These are phyloP conservation scores for Sarocladium kiliense DNA, from an alignment of 2,329 filamentous ascomycete species.

Conservation along the genomic window DNA sequence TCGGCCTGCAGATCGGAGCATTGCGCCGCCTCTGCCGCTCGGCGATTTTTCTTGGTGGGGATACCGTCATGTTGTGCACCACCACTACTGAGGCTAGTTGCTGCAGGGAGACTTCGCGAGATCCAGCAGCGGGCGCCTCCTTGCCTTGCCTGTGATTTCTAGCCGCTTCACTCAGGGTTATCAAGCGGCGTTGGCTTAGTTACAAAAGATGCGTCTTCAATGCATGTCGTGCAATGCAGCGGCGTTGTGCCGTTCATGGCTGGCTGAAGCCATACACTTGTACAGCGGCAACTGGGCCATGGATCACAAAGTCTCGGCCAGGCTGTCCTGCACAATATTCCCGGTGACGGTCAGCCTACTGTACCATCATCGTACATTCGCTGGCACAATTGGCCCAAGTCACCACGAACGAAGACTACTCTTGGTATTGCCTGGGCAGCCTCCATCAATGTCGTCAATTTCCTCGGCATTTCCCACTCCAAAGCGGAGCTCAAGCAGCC, in stretches of 20 bases:
- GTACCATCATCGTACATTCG: too few relatives aligned
- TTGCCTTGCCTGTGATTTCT: neutral
- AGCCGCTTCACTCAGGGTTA: too few relatives aligned
- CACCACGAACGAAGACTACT: neutral
- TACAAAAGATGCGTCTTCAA: neutral
- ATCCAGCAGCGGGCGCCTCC: neutral
- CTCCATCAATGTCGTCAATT: neutral
- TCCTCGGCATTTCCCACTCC: neutral
- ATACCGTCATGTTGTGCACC: neutral
- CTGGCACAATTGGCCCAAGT: neutral
- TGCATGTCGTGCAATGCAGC: neutral
- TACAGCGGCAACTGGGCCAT: too few relatives aligned
- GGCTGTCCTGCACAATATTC: too few relatives aligned
- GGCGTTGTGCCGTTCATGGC: neutral
- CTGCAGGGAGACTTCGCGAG: neutral
- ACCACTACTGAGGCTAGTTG: neutral
- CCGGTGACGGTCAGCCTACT: too few relatives aligned
- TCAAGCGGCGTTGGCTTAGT: neutral
- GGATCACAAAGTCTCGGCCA: too few relatives aligned
- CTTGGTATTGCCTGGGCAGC: neutral
- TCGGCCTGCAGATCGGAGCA: neutral
- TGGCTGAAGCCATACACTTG: too few relatives aligned
- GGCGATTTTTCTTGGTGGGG: slow-evolving; percentile 2
- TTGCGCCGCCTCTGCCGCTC: slow-evolving; percentile 7
- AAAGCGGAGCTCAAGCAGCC: neutral